Evolutionary conservation across 2,329 filamentous ascomycete species (phyloP), one percentile per base, ranked within the genome.

Genomic region (Fusarium scirpi): DNA sequence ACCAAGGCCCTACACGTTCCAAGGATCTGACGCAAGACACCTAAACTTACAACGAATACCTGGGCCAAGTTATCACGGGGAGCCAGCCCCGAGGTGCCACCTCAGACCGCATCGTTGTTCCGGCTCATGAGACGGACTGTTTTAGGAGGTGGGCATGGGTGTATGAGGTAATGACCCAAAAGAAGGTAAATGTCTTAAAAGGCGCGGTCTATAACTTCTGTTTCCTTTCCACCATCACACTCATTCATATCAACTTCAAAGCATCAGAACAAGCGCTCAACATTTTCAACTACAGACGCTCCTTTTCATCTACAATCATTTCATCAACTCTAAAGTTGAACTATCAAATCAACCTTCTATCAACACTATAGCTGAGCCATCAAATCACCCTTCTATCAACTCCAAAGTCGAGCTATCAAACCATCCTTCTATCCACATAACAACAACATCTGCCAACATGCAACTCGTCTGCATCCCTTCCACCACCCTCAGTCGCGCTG

Each of bases 381-480:
- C 25, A 51, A 56, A 32, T 29, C 46, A 22, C 27, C 29, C 29
- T n/a, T 27, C 22, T 29, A 59, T 40, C 60, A 43, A 41, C 43
- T 30, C 10, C 22, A 44, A 27, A 30, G 18, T 46, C 32, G 20
- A 22, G 30, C 20, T 30, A 41, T 15, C 30, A 51, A 56, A 32
- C 16, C 47, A 25, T 27, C 29, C 29, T 20, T 40, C n/a, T 34
- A 65, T 38, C 62, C 16, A 12, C 43, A 41, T 38, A 4, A 25
- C 22, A n/a, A 16, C 24, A 34, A 41, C 20, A 43, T 40, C 59
- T 40, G 10, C 44, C 48, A 67, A 62, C 25, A 75, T 75, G 73
- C 67, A 75, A 45, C 58, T 75, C 13, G 27, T 75, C 30, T 75
- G 73, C 69, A 66, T 68, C 24, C 64, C 70, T 41, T 64, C 73